phyloP scores from a whole-genome alignment of 192 early-diverging fungal species.

The Linnemannia exigua region DNA sequence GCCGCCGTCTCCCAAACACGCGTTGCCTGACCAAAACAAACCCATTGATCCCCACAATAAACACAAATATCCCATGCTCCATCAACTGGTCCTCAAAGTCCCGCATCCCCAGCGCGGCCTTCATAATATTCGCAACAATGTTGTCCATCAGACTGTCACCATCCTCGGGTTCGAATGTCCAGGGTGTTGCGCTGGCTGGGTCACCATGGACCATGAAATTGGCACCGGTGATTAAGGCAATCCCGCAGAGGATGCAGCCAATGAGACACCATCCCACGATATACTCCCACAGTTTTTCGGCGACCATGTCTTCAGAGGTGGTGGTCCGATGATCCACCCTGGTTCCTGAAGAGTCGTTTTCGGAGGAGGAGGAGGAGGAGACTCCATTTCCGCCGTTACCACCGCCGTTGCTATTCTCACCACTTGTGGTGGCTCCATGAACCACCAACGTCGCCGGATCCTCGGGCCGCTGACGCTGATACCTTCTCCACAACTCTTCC shows the following conservation, averaged over 20 bases:
- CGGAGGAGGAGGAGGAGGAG: background rate
- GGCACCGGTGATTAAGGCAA: slow-evolving; percentile 21
- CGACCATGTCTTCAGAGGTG: slow-evolving; percentile 6
- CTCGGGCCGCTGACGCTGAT: slow-evolving; percentile 15
- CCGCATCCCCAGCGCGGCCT: slow-evolving; percentile 32
- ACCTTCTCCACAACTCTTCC: slow-evolving; percentile 36
- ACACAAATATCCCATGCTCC: slow-evolving; percentile 50
- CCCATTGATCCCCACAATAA: slow-evolving; percentile 45
- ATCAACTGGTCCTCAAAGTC: slow-evolving; percentile 47
- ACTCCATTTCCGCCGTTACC: background rate
- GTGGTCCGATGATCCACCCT: background rate
- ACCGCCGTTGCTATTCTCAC: background rate
- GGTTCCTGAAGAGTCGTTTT: background rate
- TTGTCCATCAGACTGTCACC: slow-evolving; percentile 36
- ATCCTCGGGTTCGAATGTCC: slow-evolving; percentile 34
- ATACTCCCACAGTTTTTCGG: slow-evolving; percentile 42
- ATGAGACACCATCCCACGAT: slow-evolving; percentile 44
- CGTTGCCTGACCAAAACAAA: slow-evolving; percentile 34
- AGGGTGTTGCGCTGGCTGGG: slow-evolving; percentile 8
- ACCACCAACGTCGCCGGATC: background rate
- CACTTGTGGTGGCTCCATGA: background rate
- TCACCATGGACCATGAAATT: slow-evolving; percentile 15
- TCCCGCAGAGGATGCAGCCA: slow-evolving; percentile 21
- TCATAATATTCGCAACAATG: slow-evolving; percentile 32
- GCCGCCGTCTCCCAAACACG: slow-evolving; percentile 25